Evolutionary conservation across 2,329 filamentous ascomycete genomes (phyloP), one percentile per base, ranked within the genome.

Genomic region (Teratosphaeria nubilosa): DNA sequence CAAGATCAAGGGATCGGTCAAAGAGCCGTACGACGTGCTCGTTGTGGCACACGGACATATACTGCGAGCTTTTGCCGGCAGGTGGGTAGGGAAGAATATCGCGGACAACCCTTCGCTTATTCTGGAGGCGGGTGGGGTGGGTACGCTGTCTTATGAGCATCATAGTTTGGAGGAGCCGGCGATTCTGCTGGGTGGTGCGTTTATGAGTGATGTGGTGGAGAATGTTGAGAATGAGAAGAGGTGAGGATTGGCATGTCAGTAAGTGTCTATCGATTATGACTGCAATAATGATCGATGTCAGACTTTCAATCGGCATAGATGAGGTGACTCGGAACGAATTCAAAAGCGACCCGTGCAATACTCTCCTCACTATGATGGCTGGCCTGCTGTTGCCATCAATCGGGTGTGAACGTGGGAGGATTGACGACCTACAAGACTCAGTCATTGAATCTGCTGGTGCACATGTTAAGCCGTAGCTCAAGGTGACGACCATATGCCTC

Each of bases 1-100:
- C 9, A 79, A 81, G 64, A 69, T 75, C 11, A 76, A 73, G 16
- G 68, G 65, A 2, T 60, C 62, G 27, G 67, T 69, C 4, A 56
- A 56, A 3, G 62, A 68, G 56, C 82, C 76, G 27, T 76, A 82
- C 16, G 88, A 92, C 72, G 83, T 92, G 20, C 73, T 92, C 25
- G 79, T 96, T 54, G 90, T 96, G 5, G 91, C 90, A 24, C 91
- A 96, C 70, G 91, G 91, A 0, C 91, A 96, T 75, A 92, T 96
- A 58, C 76, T 96, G 56, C 80, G 91, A 16, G 89, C 90, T 0
- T 90, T 96, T 71, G 91, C 91, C 6, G 89, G 92, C 78, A 81
- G 91, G 32, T 96, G 91, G 91, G 81, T 86, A 0, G 83, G 84
- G 0, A 87, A 87, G 75, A 78, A 82, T 13, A 77, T 96, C 59